Percentiles rank a stretch among this genome's conserved stretches.
Evolutionary conservation across 169 alveolate genomes (phyloP).

Genomic region (Cryptosporidium canis): DNA sequence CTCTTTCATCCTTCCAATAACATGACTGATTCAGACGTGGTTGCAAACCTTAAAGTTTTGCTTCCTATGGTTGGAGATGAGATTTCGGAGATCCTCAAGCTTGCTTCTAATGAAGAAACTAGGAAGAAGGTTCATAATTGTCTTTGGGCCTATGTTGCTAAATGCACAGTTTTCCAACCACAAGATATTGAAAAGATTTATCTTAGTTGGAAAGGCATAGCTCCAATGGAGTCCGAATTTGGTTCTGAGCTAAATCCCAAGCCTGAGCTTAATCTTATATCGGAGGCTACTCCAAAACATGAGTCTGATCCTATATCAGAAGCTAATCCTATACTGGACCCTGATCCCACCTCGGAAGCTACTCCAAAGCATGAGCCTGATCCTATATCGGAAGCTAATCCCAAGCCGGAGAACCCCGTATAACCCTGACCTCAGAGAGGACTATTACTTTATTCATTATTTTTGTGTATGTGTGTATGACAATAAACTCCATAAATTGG

Average conservation of each 20-base stretch:
- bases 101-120: conserved; percentile 31
- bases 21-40: conserved; percentile 63
- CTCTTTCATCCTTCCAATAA: conserved; percentile 35
- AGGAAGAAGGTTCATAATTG: conserved; percentile 31
- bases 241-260: background rate
- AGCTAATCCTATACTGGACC: background rate
- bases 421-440: no score
- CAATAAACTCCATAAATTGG: no score
- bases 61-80: conserved; percentile 70
- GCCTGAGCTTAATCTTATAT: background rate
- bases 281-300: background rate
- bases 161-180: conserved; percentile 68
- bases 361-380: background rate
- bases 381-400: no score
- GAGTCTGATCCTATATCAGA: background rate
- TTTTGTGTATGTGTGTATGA: no score
- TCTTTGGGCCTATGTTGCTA: conserved; percentile 65
- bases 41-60: conserved; percentile 50
- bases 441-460: no score
- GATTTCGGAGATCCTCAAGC: conserved; percentile 45
- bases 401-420: background rate
- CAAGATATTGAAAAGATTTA: conserved; percentile 65
- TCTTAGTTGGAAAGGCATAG: conserved; percentile 61
- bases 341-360: no score
- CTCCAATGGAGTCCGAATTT: background rate